phyloP scores from a whole-genome alignment of 768 basidiomycete genomes.

The Suillus spraguei region DNA sequence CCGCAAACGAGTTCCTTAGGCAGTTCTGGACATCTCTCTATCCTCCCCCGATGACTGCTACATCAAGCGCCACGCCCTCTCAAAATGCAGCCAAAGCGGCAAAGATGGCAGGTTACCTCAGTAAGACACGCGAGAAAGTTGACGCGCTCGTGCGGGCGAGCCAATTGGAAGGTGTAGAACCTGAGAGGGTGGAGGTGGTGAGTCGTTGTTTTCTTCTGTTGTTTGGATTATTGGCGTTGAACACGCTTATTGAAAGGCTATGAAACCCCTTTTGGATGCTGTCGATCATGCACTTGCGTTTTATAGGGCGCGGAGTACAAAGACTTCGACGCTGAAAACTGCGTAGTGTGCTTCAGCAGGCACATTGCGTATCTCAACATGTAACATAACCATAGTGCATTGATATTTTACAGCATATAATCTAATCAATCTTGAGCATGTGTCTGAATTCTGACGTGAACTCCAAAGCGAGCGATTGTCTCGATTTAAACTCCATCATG shows the following conservation, averaged over 20 bases:
- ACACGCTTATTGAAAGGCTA: constrained; percentile 49
- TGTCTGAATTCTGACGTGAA: neutral
- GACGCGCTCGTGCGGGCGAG: constrained; percentile 71
- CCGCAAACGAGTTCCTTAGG: constrained; percentile 93
- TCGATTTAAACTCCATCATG: neutral
- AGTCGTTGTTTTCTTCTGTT: constrained; percentile 28
- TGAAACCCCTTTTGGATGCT: constrained; percentile 74
- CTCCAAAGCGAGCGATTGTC: neutral
- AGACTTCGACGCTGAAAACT: constrained; percentile 14
- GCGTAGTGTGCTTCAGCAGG: neutral
- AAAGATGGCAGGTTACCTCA: constrained; percentile 87
- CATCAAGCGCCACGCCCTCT: constrained; percentile 53
- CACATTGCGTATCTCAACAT: neutral
- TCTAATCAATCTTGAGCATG: neutral
- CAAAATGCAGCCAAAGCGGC: constrained; percentile 79
- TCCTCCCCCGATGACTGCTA: constrained; percentile 61
- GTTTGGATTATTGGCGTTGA: constrained; percentile 5
- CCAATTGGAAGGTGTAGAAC: constrained; percentile 62
- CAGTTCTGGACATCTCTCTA: constrained; percentile 94
- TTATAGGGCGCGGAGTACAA: constrained; percentile 44
- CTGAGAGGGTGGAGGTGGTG: constrained; percentile 63
- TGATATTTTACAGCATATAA: constrained; percentile 12
- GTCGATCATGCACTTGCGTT: constrained; percentile 73
- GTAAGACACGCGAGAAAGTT: constrained; percentile 81
- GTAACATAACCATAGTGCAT: constrained; percentile 9